These are phyloP conservation scores for Ascoidea tarda DNA, from an alignment of 805 yeast species.

Conservation along the genomic window DNA sequence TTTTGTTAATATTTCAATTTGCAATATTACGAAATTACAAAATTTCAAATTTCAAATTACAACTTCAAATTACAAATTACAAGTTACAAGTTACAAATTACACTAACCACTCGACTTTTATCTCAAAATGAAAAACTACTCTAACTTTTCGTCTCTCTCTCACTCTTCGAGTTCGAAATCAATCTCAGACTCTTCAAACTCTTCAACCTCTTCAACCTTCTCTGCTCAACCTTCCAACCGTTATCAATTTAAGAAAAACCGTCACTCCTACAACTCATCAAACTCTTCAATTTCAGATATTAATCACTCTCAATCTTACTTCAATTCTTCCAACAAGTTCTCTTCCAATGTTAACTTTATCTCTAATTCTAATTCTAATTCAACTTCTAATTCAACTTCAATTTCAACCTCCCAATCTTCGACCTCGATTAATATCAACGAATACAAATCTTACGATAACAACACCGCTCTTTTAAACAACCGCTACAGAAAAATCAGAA, in stretches of 20 bases:
- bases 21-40: too few species aligned
- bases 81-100: too few species aligned
- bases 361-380: background rate
- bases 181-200: background rate
- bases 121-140: background rate
- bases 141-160: background rate
- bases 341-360: background rate
- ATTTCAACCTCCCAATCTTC: background rate
- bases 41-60: too few species aligned
- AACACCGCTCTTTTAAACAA: conserved; percentile 20
- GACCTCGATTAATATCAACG: conserved; percentile 15
- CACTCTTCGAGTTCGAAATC: background rate
- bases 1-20: too few species aligned
- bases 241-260: background rate
- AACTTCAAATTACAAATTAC: too few species aligned
- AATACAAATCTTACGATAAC: conserved; percentile 26
- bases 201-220: background rate
- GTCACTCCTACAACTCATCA: background rate
- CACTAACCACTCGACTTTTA: too few species aligned
- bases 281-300: background rate
- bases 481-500: conserved; percentile 27
- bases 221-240: background rate
- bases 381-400: background rate
- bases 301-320: too few species aligned
- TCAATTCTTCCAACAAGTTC: background rate